Evolutionary conservation across 179 eudicot species (phyloP), one percentile per base, ranked within the genome.

Genomic region (Spinacia oleracea): DNA sequence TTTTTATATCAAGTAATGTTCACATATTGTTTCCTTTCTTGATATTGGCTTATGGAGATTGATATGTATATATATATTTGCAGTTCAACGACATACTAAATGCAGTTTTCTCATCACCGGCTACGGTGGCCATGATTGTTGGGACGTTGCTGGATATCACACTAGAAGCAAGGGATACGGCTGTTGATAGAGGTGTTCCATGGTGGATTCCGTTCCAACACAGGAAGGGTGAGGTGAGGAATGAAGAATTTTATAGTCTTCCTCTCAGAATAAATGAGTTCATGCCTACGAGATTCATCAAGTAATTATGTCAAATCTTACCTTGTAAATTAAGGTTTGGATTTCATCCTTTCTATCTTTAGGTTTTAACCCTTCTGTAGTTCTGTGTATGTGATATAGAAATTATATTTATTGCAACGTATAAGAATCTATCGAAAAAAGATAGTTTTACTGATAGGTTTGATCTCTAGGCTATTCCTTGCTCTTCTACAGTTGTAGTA

Each of bases 1-100:
- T 56, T 34, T 56, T 34, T 56, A 23, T 43, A 35, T 43, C 74
- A 56, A 25, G 59, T 73, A 21, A n/a, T 73, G 0, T 70, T 3
- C 48, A 56, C 27, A 64, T 50, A 51, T 38, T 0, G 2, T n/a
- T 40, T n/a, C 18, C 69, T 75, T 45, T 48, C 42, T 23, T 55
- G 66, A 34, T 77, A 63, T 69, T 7, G 40, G 16, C 25, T 18
- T 21, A 25, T 35, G 25, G n/a, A 56, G 6, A 74, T 38, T 10
- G 18, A 74, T 69, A 6, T 21, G 35, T 53, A 56, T 23, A 51
- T 0, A 31, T 16, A 45, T 73, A n/a, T 23, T 80, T 83, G 86
- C 93, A 96, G 99, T 96, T 96, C 86, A 90, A 96, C 50, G 92
- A 90, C 88, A 89, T 96, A 73, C 77, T 91, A 63, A 96, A 93